These are phyloP conservation scores for Sclerotinia nivalis DNA, from an alignment of 2,329 filamentous ascomycete species.

Conservation along the genomic window DNA sequence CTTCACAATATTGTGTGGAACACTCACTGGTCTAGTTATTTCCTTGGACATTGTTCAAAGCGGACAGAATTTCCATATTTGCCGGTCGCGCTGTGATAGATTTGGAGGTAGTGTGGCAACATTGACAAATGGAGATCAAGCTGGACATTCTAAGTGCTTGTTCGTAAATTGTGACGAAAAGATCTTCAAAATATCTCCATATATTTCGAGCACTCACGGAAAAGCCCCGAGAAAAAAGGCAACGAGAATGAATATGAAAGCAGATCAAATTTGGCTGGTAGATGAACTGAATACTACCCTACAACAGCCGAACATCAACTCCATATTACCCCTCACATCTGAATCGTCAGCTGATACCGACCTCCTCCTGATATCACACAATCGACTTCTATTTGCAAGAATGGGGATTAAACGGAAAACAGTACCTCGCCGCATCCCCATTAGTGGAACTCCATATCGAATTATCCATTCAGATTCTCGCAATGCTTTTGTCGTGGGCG, in stretches of 20 bases:
- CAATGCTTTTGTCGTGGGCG: conserved; percentile 55
- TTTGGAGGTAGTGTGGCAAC: conserved; percentile 37
- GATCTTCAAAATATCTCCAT: conserved; percentile 40
- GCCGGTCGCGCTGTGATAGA: conserved; percentile 28
- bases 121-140: conserved; percentile 33
- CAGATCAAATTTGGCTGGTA: conserved; percentile 52
- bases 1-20: conserved; percentile 37
- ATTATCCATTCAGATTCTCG: conserved; percentile 57
- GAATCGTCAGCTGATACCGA: conserved; percentile 38
- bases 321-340: conserved; percentile 48
- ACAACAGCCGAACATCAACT: conserved; percentile 51
- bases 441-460: conserved; percentile 45
- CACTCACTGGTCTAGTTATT: conserved; percentile 37
- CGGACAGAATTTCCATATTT: conserved; percentile 22
- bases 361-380: conserved; percentile 52
- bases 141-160: conserved; percentile 37
- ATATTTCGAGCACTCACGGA: neutral
- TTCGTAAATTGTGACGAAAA: conserved; percentile 53
- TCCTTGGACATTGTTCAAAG: conserved; percentile 29
- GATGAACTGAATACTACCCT: conserved; percentile 51
- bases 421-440: conserved; percentile 52
- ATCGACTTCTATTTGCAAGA: conserved; percentile 55
- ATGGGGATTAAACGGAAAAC: conserved; percentile 49
- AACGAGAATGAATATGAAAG: conserved; percentile 4
- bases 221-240: neutral